Percentiles rank a stretch among this genome's conserved stretches.
These are phyloP conservation scores for Suhomyces sp. DNA, from an alignment of 805 yeast species.

Conservation along the genomic window DNA sequence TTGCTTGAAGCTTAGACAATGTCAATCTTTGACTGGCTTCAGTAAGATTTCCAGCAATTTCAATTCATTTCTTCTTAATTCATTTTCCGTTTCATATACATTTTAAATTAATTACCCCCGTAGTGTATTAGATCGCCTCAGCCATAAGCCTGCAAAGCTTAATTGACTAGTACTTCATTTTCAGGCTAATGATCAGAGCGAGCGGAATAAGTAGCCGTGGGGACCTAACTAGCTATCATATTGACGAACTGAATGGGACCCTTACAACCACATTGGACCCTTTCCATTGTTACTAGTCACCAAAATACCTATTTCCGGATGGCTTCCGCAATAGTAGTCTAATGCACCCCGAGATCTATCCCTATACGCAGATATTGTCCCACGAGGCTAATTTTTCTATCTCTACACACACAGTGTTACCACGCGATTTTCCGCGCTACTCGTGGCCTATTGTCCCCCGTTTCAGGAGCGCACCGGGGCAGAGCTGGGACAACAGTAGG, in stretches of 20 bases:
- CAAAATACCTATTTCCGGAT: neutral
- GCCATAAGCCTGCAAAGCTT: too few relatives aligned
- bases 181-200: neutral
- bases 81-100: neutral
- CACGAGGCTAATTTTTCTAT: neutral
- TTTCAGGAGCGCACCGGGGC: neutral
- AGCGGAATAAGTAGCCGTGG: too few relatives aligned
- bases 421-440: neutral
- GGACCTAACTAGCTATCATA: too few relatives aligned
- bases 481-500: neutral
- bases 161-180: neutral
- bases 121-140: neutral
- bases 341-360: neutral
- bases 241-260: too few relatives aligned
- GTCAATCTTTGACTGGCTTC: neutral
- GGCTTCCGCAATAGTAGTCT: neutral
- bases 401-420: neutral
- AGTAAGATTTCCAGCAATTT: neutral
- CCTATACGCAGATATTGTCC: neutral
- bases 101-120: neutral
- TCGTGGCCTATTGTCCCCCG: neutral
- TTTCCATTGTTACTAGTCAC: neutral
- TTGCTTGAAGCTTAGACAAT: neutral
- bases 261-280: neutral
- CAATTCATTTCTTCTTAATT: conserved; percentile 2